Conservation (phyloP, 2,329 filamentous ascomycete species). For the Sporothrix schenckii region DNA sequence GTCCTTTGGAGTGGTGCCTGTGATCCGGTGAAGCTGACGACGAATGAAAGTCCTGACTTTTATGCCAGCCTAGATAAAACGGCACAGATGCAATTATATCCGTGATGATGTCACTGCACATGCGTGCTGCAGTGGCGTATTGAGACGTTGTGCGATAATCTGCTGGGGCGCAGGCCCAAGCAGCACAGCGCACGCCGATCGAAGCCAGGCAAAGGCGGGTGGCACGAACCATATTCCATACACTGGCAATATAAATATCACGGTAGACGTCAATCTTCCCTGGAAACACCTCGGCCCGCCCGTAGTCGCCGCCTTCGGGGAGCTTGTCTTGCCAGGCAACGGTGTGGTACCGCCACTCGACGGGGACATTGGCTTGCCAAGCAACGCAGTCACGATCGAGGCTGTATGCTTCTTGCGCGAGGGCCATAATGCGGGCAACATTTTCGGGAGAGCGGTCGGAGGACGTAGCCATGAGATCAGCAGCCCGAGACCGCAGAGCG, state of each 20-base stretch:
- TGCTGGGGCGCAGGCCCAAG: slow-evolving; percentile 62
- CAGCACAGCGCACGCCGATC: slow-evolving; percentile 60
- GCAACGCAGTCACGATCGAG: slow-evolving; percentile 56
- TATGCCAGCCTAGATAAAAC: slow-evolving; percentile 63
- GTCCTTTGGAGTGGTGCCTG: not conserved
- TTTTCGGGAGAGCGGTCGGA: slow-evolving; percentile 52
- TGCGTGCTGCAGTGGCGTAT: slow-evolving; percentile 58
- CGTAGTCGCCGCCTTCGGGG: slow-evolving; percentile 55
- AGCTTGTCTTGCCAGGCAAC: slow-evolving; percentile 61
- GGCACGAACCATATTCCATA: slow-evolving; percentile 60
- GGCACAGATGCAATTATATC: slow-evolving; percentile 66
- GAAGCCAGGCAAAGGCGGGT: slow-evolving; percentile 59
- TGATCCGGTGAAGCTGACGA: not conserved
- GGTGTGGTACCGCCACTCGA: slow-evolving; percentile 55
- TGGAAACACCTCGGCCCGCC: slow-evolving; percentile 59
- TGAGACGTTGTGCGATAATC: slow-evolving; percentile 66
- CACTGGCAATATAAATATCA: slow-evolving; percentile 61
- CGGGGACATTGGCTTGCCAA: slow-evolving; percentile 57
- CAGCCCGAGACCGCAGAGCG: slow-evolving; percentile 60
- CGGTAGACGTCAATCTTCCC: slow-evolving; percentile 63
- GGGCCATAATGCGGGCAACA: slow-evolving; percentile 53
- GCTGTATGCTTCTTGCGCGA: slow-evolving; percentile 56
- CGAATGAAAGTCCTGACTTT: slow-evolving; percentile 32
- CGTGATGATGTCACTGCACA: slow-evolving; percentile 56
- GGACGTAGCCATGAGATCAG: slow-evolving; percentile 52